phyloP scores from a whole-genome alignment of 225 moss, liverwort and hornwort genomes.

The Pseudisothecium myosuroides region DNA sequence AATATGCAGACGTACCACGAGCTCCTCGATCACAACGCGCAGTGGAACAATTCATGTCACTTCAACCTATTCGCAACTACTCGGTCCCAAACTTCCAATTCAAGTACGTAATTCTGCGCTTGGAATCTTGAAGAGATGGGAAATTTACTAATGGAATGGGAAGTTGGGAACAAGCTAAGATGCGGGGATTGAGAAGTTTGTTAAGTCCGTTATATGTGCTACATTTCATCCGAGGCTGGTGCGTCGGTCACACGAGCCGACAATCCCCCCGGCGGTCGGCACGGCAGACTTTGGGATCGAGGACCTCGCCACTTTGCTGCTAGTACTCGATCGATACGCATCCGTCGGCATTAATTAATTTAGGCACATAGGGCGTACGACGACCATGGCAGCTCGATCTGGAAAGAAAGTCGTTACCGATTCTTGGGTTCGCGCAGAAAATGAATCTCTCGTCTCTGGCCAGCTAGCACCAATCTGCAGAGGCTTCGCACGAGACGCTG shows the following conservation, averaged over 20 bases:
- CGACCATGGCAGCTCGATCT: neutral
- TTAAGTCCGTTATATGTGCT: too few relatives aligned
- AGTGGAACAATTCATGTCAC: neutral
- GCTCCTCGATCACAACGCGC: neutral
- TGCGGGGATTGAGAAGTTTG: neutral
- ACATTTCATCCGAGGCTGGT: neutral
- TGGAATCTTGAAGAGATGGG: neutral
- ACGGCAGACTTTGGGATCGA: neutral
- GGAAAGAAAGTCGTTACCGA: neutral
- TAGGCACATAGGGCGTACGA: neutral
- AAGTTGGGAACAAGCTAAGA: neutral
- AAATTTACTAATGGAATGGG: neutral
- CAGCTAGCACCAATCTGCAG: neutral
- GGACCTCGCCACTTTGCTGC: neutral
- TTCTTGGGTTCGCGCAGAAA: neutral
- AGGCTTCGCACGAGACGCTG: neutral
- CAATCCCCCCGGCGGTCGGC: neutral
- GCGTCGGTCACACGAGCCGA: neutral
- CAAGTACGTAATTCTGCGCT: neutral
- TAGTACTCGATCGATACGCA: neutral
- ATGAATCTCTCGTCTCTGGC: neutral
- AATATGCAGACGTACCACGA: neutral
- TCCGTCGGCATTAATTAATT: neutral
- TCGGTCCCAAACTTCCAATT: neutral
- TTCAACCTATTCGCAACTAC: neutral